Base-by-base conservation (phyloP, 1,284 basidiomycete genomes). In the Polyporus tsugae region DNA sequence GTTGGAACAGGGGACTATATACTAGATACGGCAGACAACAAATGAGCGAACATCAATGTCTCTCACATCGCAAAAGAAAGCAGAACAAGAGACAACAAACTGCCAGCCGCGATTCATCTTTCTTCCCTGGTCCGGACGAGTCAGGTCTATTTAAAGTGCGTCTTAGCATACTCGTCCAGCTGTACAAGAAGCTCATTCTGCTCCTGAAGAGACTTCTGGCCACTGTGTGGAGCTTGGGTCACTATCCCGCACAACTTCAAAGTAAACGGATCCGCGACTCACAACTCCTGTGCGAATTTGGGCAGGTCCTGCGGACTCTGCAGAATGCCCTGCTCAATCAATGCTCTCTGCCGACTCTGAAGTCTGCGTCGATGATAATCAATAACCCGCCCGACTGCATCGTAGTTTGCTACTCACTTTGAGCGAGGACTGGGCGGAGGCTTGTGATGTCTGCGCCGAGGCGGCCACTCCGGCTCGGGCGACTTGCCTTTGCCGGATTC, bases 241-340 rank as follows among this genome's bases (percentile, higher is more conserved):
- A 58, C 25, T 9, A 58, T 60, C 19, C 10, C 1, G 15, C 2
- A 22, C 38, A 6, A 29, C 4, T 38, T 29, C 57, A 61, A 61
- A 46, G 36, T 13, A 49, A 19, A 33, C 5, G 35, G 11, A 52
- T 11, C 6, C n/a, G 58, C 6, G 0, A 75, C 89, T 79, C 71
- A 91, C 91, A 92, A 92, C 44, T 86, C 82, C 62, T 84, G 82
- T 4, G 91, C 89, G 74, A 92, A 91, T 6, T 74, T 72, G 4
- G 87, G 80, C 3, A 90, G 76, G 62, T 91, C 85, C 15, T 79
- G 80, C 4, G 83, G 80, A 38, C 77, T 79, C 63, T 82, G 82
- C 68, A 92, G 86, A 72, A 88, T 83, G 9, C 86, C 89, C 1
- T 89, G 80, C 53, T 86, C 86, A 53, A 91, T 81, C 63, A 92